phyloP scores from a whole-genome alignment of 768 basidiomycete species.

The Suillus paluster region DNA sequence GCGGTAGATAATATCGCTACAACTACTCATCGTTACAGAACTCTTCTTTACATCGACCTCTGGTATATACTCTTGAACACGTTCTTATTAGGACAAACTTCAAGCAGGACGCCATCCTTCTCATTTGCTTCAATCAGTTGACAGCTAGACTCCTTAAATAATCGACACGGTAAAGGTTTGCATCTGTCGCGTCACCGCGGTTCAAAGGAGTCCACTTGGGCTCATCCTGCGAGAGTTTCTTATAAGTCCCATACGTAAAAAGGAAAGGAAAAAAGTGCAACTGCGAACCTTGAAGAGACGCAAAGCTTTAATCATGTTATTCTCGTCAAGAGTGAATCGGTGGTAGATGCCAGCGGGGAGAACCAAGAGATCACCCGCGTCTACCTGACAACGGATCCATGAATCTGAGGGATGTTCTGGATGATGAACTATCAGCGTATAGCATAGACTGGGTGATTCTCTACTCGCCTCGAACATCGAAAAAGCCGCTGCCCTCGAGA shows the following conservation, averaged over 20 bases:
- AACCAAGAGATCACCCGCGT: slow-evolving; percentile 82
- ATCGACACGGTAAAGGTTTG: slow-evolving; percentile 60
- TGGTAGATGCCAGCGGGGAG: slow-evolving; percentile 93
- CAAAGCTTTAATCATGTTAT: slow-evolving; percentile 73
- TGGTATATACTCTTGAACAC: neutral
- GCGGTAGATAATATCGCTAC: neutral
- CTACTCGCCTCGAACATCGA: slow-evolving; percentile 81
- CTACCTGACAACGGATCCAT: slow-evolving; percentile 84
- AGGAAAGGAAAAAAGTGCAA: neutral
- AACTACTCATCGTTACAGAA: neutral
- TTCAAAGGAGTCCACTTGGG: slow-evolving; percentile 89
- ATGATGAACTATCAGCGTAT: neutral
- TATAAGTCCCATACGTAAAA: neutral
- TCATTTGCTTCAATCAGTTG: slow-evolving; percentile 10
- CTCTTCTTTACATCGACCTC: neutral
- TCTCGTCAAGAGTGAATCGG: slow-evolving; percentile 87
- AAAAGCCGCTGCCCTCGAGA: slow-evolving; percentile 84
- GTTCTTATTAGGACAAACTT: neutral
- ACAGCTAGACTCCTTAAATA: slow-evolving; percentile 61
- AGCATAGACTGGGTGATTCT: neutral
- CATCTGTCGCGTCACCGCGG: slow-evolving; percentile 63
- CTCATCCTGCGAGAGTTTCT: slow-evolving; percentile 62
- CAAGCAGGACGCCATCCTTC: neutral
- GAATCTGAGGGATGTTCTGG: slow-evolving; percentile 65
- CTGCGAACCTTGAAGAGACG: slow-evolving; percentile 78